phyloP scores from a whole-genome alignment of 2,329 filamentous ascomycete species.

The Cercospora brassicicola region DNA sequence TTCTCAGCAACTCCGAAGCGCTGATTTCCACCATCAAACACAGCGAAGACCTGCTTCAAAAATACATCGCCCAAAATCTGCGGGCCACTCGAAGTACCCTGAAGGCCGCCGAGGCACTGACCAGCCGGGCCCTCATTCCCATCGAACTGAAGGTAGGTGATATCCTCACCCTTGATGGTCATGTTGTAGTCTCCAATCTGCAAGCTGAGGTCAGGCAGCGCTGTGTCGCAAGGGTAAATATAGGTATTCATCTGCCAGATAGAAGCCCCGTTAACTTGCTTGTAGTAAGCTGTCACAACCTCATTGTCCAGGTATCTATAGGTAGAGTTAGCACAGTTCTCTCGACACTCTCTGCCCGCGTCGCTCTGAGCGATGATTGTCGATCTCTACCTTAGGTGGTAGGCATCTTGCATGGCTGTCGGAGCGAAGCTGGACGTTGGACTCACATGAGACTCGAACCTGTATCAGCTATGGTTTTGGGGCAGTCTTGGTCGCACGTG shows the following conservation, averaged over 20 bases:
- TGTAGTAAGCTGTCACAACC: constrained; percentile 47
- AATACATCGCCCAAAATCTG: constrained; percentile 66
- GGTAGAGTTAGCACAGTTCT: not conserved
- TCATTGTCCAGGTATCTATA: constrained; percentile 53
- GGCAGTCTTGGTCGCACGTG: constrained; percentile 23
- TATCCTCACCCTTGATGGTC: constrained; percentile 40
- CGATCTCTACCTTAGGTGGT: not conserved
- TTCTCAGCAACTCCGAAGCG: constrained; percentile 55
- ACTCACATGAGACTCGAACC: constrained; percentile 61
- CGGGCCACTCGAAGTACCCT: constrained; percentile 52
- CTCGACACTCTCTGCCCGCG: not conserved
- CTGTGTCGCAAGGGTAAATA: constrained; percentile 46
- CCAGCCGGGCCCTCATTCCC: constrained; percentile 34
- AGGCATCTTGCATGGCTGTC: not conserved
- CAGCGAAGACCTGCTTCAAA: constrained; percentile 61
- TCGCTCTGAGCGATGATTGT: not conserved
- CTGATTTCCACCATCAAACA: constrained; percentile 57
- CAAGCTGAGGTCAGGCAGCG: constrained; percentile 50
- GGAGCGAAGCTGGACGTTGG: not conserved
- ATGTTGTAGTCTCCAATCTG: constrained; percentile 56
- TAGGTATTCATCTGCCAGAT: constrained; percentile 45
- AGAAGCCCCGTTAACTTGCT: constrained; percentile 42
- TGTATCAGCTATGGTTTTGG: constrained; percentile 50
- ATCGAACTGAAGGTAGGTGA: constrained; percentile 55
- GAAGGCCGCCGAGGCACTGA: constrained; percentile 68